Conservation (phyloP, 2,329 filamentous ascomycete species). For the Aspergillus sojae region DNA sequence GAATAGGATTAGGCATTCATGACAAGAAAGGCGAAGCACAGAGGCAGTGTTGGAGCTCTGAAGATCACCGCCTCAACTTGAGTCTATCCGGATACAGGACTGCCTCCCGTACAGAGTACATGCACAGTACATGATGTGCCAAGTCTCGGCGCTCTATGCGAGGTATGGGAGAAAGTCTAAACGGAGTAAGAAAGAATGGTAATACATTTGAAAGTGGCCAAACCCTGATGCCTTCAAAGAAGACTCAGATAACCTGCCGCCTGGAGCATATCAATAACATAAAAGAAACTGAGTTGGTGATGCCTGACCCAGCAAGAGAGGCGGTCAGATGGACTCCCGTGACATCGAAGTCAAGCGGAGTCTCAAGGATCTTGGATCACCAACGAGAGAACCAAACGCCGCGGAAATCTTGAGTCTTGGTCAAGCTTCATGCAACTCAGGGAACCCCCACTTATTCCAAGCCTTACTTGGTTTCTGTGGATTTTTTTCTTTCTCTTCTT, state of each 20-base stretch:
- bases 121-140: slow-evolving; percentile 1
- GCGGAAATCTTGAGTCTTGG: slow-evolving; percentile 17
- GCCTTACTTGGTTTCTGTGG: neutral
- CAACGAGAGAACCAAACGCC: slow-evolving; percentile 14
- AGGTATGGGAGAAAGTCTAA: slow-evolving; percentile 1
- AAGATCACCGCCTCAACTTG: slow-evolving; percentile 4
- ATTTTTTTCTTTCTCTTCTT: neutral
- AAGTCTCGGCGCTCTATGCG: neutral
- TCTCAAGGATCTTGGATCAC: slow-evolving; percentile 3
- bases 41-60: slow-evolving; percentile 10
- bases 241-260: neutral
- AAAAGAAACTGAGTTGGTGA: slow-evolving; percentile 11
- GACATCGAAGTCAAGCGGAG: slow-evolving; percentile 8
- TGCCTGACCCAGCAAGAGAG: slow-evolving; percentile 17
- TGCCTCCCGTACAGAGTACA: neutral
- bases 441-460: slow-evolving; percentile 21
- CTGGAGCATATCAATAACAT: slow-evolving; percentile 1
- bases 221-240: neutral
- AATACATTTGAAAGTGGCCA: neutral
- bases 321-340: slow-evolving; percentile 17
- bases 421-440: slow-evolving; percentile 26
- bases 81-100: neutral
- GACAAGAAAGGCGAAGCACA: slow-evolving; percentile 16
- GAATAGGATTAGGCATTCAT: slow-evolving; percentile 16
- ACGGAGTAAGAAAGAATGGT: neutral